Percentiles rank a stretch among this genome's conserved stretches.
These are phyloP conservation scores for Benincasa hispida DNA, from an alignment of 306 rosid species.

Conservation along the genomic window DNA sequence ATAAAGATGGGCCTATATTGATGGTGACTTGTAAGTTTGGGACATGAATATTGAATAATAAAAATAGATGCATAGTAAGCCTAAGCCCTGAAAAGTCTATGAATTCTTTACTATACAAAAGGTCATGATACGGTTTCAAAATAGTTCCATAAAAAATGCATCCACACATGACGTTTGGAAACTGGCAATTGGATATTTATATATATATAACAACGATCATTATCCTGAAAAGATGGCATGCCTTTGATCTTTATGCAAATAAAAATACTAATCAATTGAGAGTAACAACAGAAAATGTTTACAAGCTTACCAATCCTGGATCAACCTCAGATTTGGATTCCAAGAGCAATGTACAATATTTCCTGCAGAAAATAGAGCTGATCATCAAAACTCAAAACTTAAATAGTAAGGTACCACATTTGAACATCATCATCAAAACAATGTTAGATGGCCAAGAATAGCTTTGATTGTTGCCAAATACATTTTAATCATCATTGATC, in stretches of 20 bases:
- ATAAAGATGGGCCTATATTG: not conserved
- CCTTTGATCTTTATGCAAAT: not conserved
- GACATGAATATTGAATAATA: not conserved
- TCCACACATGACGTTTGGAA: not conserved
- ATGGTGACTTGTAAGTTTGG: not conserved
- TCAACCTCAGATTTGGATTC: constrained; percentile 25
- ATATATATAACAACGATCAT: not conserved
- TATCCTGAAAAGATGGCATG: not conserved
- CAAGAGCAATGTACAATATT: constrained; percentile 68
- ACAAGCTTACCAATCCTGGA: constrained; percentile 34
- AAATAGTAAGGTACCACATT: not conserved
- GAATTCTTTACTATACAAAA: not conserved
- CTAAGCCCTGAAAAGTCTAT: not conserved
- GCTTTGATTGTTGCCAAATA: not conserved
- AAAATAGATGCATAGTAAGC: not conserved
- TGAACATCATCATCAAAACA: not conserved
- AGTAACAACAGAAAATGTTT: constrained; percentile 4
- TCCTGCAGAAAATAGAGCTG: constrained; percentile 37
- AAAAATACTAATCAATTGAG: not conserved
- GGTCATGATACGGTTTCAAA: not conserved
- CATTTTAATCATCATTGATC: not conserved
- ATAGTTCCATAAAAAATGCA: not conserved
- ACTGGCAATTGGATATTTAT: not conserved
- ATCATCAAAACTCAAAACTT: not conserved
- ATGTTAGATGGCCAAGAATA: not conserved